A percentile compares a stretch with the other conserved stretches of the same genome.
phyloP scores from a whole-genome alignment of 495 filamentous ascomycete genomes.

The Aspergillus saccharolyticus region DNA sequence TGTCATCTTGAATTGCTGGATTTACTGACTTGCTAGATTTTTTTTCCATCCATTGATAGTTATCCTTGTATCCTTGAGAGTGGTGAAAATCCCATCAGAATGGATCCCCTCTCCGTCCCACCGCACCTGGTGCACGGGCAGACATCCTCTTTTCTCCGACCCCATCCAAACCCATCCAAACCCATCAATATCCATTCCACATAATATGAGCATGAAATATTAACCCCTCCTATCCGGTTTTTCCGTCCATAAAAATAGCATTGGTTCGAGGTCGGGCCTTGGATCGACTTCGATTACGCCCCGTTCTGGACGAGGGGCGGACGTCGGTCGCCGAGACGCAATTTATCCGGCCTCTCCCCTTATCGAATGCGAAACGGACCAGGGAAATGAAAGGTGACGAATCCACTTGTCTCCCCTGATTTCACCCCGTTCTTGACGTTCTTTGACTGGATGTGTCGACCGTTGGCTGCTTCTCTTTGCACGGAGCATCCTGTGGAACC shows the following conservation, averaged over 20 bases:
- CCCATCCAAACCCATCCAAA: too few species aligned
- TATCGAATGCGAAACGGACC: conserved; percentile 5
- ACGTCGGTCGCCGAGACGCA: neutral
- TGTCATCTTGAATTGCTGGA: neutral
- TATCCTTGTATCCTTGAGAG: too few species aligned
- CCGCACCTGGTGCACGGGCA: neutral
- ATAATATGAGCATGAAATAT: neutral
- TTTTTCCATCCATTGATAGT: too few species aligned
- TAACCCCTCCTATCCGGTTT: neutral
- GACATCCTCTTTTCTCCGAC: neutral
- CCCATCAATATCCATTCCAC: neutral
- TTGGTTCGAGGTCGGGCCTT: neutral
- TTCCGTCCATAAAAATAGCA: neutral
- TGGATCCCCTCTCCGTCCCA: too few species aligned
- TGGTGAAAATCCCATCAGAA: too few species aligned
- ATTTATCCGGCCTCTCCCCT: neutral
- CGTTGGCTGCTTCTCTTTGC: neutral
- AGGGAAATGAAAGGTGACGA: conserved; percentile 4
- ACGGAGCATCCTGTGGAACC: conserved; percentile 3
- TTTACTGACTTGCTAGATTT: neutral
- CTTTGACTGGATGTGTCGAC: neutral
- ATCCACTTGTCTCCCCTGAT: neutral
- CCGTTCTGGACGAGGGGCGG: neutral
- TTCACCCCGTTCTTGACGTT: neutral
- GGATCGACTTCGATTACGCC: neutral